phyloP scores from a whole-genome alignment of 164 flowering plant species.

The Sextonia rubra region DNA sequence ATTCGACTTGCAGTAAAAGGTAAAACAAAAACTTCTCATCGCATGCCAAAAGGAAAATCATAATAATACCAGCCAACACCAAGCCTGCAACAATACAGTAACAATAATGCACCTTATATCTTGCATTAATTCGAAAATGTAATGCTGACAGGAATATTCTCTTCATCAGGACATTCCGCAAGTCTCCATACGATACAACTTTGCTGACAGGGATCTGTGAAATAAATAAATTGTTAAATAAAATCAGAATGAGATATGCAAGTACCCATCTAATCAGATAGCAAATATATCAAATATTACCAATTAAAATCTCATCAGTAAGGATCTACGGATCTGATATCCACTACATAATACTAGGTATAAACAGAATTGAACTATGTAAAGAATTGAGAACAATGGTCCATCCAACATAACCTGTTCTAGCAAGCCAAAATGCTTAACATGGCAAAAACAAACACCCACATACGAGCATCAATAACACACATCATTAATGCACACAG shows the following conservation, averaged over 20 bases:
- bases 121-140: slow-evolving; percentile 92
- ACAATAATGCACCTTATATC: slow-evolving; percentile 75
- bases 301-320: neutral
- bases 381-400: neutral
- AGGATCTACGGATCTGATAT: neutral
- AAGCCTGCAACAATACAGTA: neutral
- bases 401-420: neutral
- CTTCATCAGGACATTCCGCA: slow-evolving; percentile 92
- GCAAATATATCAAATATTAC: neutral
- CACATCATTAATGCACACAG: no score
- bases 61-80: neutral
- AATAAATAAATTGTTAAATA: slow-evolving; percentile 1
- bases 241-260: neutral
- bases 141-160: slow-evolving; percentile 94
- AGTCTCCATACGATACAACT: slow-evolving; percentile 73
- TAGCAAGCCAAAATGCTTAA: neutral
- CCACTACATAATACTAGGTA: neutral
- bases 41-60: neutral
- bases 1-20: neutral
- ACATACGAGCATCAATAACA: no score
- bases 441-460: no score
- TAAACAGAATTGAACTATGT: neutral
- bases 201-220: slow-evolving; percentile 84
- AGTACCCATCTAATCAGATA: neutral
- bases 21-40: no score